A percentile compares a stretch with the other conserved stretches of the same genome.
Conservation (phyloP, 2,329 filamentous ascomycete species). For the Fusarium sp. region DNA sequence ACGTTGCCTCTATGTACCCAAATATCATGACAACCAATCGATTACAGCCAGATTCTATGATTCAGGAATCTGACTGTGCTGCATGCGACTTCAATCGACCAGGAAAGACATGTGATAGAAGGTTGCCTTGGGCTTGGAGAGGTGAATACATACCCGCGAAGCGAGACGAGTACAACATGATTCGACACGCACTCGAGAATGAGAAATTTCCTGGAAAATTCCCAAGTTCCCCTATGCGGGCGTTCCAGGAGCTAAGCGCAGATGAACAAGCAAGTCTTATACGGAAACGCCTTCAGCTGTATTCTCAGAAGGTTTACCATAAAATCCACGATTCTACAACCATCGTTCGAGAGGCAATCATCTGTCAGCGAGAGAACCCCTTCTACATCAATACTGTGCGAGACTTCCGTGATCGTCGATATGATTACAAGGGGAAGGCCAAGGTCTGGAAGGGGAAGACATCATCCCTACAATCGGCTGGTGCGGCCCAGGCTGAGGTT, state of each 20-base stretch:
- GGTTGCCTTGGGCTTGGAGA: slow-evolving; percentile 97
- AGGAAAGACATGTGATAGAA: slow-evolving; percentile 95
- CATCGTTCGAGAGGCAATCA: slow-evolving; percentile 94
- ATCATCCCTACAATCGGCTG: slow-evolving; percentile 85
- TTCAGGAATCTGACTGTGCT: slow-evolving; percentile 94
- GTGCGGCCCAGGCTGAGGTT: slow-evolving; percentile 81
- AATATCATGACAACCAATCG: slow-evolving; percentile 99
- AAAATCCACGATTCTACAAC: slow-evolving; percentile 97
- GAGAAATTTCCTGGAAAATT: slow-evolving; percentile 89
- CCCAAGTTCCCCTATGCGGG: slow-evolving; percentile 77
- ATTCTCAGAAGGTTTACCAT: slow-evolving; percentile 99
- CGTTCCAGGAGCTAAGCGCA: slow-evolving; percentile 83
- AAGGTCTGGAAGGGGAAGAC: slow-evolving; percentile 99
- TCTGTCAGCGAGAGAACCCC: slow-evolving; percentile 97
- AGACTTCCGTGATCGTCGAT: slow-evolving; percentile 95
- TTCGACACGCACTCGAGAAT: slow-evolving; percentile 89
- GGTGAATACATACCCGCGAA: slow-evolving; percentile 97
- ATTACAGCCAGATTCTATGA: slow-evolving; percentile 98
- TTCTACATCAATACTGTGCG: slow-evolving; percentile 98
- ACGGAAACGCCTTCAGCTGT: slow-evolving; percentile 90
- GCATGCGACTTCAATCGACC: slow-evolving; percentile 98
- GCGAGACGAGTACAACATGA: slow-evolving; percentile 99
- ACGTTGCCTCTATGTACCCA: slow-evolving; percentile 99
- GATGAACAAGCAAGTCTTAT: slow-evolving; percentile 88
- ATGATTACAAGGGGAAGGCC: slow-evolving; percentile 98